Base-by-base conservation (phyloP, 129 eudicot species). In the Centella asiatica region DNA sequence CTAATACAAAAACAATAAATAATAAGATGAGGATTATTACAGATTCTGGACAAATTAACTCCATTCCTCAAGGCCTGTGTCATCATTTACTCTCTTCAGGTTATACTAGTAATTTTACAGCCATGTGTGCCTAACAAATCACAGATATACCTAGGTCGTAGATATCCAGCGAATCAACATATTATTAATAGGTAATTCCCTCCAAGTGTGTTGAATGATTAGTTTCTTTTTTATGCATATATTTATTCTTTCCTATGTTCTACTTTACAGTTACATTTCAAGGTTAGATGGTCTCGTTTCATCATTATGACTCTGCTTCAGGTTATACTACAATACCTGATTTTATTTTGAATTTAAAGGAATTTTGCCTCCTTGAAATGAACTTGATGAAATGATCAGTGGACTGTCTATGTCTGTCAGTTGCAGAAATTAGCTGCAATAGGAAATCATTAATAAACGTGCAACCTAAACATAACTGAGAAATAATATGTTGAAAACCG, bases 321-420 rank as follows among this genome's bases (percentile, higher is more conserved):
- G 44, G 44, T 15, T 56, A 20, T 29, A 55, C 31, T 28, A 17
- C 23, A 18, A 48, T 57, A 86, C 98, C 98, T 70, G 95, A 90
- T 77, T 90, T 86, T 46, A 90, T 90, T 73, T 90, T 90, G 68
- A 90, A 90, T 72, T 81, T 90, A 4, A 85, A 85, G 62, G 78
- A 68, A 77, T 87, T 80, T 20, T 90, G 89, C 54, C 84, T 90
- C 78, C 98, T 77, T 60, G 81, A 71, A 66, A 90, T 90, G 83
- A 90, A 90, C 72, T 90, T 90, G 65, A 90, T 90, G 54, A 95
- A 95, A 72, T 90, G 94, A 73, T 90, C 98, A 28, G 98, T 82
- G 22, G 87, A 87, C 80, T 90, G 98, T 69, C 94, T 79, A 76
- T 90, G 98, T 50, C 98, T 83, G 64, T 90, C 98, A 56, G 80